Base-by-base conservation (phyloP, 2,329 filamentous ascomycete species). In the Emericellopsis atlantica region DNA sequence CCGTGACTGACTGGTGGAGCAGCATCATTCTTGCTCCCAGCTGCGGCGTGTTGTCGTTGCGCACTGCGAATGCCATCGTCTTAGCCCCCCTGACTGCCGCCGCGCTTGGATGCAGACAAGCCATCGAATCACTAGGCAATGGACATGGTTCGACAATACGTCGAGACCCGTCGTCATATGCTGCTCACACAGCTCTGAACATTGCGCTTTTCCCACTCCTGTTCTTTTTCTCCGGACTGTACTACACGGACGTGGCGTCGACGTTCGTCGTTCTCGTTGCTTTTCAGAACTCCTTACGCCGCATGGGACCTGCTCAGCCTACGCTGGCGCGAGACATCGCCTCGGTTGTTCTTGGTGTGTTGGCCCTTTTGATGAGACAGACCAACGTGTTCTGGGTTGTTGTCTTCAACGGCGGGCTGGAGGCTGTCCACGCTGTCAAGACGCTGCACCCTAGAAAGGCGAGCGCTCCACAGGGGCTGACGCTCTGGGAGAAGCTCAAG, bases 331-430 rank as follows among this genome's bases (percentile, higher is more conserved):
- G 58, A 35, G 66, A 68, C 38, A 1, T 78, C 0, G 45, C 49
- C 10, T 65, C 66, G 0, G 45, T 85, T 0, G 1, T 68, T 0
- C 56, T 81, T 6, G 88, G 88, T 0, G 47, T 86, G 0, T 46
- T 74, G 2, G 70, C 86, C 1, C 67, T 98, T 16, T 64, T 74
- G 3, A 92, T 95, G 67, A 73, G 92, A 21, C 92, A 98, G 59
- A 98, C 92, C 0, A 98, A 98, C 52, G 83, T 96, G 42, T 95
- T 98, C 56, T 98, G 92, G 92, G 80, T 89, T 0, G 81, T 85
- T 1, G 67, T 89, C 0, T 87, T 84, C 52, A 75, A 87, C 51
- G 82, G 82, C 16, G 79, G 72, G 6, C 45, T 76, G 34, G 72
- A 81, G 55, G 61, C 64, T 35, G 58, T 76, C 2, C 67, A 72